Conservation (phyloP, 345 rosid genomes). For the Rhodamnia rubescens region DNA sequence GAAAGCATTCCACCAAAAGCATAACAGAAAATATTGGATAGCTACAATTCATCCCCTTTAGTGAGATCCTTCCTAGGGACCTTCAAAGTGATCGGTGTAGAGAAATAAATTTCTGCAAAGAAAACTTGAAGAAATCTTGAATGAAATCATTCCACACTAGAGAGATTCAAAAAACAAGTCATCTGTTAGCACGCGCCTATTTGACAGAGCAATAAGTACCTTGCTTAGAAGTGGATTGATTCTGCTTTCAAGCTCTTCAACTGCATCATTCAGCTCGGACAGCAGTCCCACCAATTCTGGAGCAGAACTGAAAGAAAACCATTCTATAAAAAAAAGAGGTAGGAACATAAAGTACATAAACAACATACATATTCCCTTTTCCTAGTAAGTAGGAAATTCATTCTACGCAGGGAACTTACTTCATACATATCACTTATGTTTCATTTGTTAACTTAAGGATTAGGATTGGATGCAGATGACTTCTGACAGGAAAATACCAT, state of each 20-base stretch:
- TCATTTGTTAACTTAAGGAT: background rate
- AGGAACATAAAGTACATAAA: background rate
- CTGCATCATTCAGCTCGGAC: conserved; percentile 65
- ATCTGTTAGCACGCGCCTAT: background rate
- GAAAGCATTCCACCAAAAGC: background rate
- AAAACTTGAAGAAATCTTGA: background rate
- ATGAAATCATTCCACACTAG: background rate
- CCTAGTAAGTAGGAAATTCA: background rate
- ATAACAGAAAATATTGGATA: background rate
- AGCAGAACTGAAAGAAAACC: conserved; percentile 51
- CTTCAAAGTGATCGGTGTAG: background rate
- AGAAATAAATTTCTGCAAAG: background rate
- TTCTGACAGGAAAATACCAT: background rate
- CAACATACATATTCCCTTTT: background rate
- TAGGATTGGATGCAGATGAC: background rate
- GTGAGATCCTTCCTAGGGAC: background rate
- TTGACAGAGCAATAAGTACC: conserved; percentile 22
- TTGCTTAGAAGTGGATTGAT: conserved; percentile 55
- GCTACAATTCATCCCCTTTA: background rate
- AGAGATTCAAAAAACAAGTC: background rate
- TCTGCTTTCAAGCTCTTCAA: conserved; percentile 58
- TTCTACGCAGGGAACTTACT: background rate
- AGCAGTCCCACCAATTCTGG: conserved; percentile 86
- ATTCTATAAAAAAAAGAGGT: background rate
- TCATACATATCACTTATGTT: background rate